Evolutionary conservation across 2,329 filamentous ascomycete genomes (phyloP).

Genomic region (Fusarium tjaetaba): DNA sequence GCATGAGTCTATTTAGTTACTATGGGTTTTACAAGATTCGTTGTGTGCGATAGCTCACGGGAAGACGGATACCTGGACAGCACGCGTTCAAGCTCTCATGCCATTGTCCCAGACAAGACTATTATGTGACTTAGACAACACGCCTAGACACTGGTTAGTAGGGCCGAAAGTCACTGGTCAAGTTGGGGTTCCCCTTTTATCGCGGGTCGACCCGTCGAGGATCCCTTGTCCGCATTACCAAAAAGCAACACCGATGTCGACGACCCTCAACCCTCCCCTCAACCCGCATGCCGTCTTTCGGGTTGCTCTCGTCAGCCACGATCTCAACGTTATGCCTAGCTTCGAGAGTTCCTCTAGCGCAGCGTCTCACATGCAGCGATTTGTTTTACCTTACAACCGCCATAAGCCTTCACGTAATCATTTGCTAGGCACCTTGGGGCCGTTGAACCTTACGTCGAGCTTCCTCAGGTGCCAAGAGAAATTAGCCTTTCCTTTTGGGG

Average conservation of each 20-base stretch:
- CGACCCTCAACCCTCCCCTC: background rate
- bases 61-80: background rate
- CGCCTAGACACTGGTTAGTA: background rate
- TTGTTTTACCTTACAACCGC: slow-evolving; percentile 9
- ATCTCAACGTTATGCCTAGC: background rate
- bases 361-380: background rate
- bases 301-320: background rate
- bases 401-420: slow-evolving; percentile 23
- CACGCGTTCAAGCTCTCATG: background rate
- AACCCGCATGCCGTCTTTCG: background rate
- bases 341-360: background rate
- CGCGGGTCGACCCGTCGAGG: slow-evolving; percentile 31
- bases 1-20: background rate
- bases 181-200: slow-evolving; percentile 1
- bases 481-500: slow-evolving; percentile 27
- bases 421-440: slow-evolving; percentile 21
- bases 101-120: background rate
- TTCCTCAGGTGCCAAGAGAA: slow-evolving; percentile 24
- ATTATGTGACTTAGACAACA: background rate
- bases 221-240: slow-evolving; percentile 2
- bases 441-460: slow-evolving; percentile 25
- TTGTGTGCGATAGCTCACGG: background rate
- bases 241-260: slow-evolving; percentile 1
- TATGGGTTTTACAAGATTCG: slow-evolving; percentile 5
- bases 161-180: slow-evolving; percentile 1